phyloP scores from a whole-genome alignment of 2,329 filamentous ascomycete species.

The Aspergillus phoenicis region DNA sequence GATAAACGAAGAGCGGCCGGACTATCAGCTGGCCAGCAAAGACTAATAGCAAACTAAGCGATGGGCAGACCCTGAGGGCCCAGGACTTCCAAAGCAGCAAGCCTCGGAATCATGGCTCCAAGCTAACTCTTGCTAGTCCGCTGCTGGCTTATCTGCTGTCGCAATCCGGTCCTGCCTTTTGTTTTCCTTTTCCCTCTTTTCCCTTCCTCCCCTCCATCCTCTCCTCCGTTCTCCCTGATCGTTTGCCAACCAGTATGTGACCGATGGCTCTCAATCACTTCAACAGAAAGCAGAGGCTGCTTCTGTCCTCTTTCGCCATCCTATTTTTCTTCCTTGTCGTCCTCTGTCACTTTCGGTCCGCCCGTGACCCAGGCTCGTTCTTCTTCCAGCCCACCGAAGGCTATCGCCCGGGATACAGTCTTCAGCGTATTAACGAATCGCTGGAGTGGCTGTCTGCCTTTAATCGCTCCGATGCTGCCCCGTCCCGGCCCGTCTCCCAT shows the following conservation, averaged over 20 bases:
- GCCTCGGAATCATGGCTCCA: background rate
- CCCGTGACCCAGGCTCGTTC: conserved; percentile 27
- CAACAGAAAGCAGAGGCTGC: conserved; percentile 24
- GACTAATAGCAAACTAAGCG: background rate
- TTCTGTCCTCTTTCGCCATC: conserved; percentile 22
- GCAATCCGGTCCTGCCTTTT: background rate
- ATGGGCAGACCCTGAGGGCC: conserved; percentile 7
- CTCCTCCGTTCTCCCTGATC: background rate
- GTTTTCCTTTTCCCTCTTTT: background rate
- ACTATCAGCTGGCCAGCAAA: background rate
- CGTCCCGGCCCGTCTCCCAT: conserved; percentile 1
- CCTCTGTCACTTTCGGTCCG: conserved; percentile 22
- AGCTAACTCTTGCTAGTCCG: conserved; percentile 1
- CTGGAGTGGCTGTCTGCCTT: conserved; percentile 19
- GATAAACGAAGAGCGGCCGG: background rate
- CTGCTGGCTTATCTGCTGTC: conserved; percentile 8
- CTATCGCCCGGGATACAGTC: conserved; percentile 28
- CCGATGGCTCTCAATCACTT: conserved; percentile 13
- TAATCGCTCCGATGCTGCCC: conserved; percentile 16
- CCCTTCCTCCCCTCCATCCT: background rate
- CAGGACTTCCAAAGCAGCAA: background rate
- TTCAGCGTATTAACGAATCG: conserved; percentile 24
- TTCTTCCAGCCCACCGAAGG: conserved; percentile 28
- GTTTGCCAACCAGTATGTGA: conserved; percentile 4
- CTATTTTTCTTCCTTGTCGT: conserved; percentile 25